phyloP scores from a whole-genome alignment of 140 eudicot species.

The Ambrosia hybrid region DNA sequence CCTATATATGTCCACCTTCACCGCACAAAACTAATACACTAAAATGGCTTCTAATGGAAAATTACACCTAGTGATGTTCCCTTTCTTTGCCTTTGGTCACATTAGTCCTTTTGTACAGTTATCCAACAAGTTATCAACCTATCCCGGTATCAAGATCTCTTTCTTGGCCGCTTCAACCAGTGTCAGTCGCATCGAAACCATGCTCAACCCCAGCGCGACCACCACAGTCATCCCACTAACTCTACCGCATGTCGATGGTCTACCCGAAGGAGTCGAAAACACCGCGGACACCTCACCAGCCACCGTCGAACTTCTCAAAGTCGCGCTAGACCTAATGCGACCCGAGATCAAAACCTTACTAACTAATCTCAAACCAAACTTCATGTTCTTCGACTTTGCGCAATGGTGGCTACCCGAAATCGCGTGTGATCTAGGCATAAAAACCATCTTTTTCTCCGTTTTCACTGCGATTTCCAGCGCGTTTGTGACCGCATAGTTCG shows the following conservation, averaged over 20 bases:
- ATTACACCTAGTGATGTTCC: constrained; percentile 62
- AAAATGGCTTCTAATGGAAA: background rate
- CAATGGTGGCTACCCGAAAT: constrained; percentile 57
- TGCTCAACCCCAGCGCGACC: constrained; percentile 35
- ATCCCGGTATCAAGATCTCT: constrained; percentile 41
- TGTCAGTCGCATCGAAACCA: constrained; percentile 29
- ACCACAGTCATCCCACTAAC: constrained; percentile 42
- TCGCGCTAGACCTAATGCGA: constrained; percentile 55
- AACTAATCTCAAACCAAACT: constrained; percentile 41
- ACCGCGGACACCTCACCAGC: constrained; percentile 40
- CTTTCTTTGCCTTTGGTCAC: constrained; percentile 64
- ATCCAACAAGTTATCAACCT: constrained; percentile 47
- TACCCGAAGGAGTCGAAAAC: constrained; percentile 47
- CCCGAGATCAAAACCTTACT: constrained; percentile 46
- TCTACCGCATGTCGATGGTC: constrained; percentile 52
- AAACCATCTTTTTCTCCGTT: constrained; percentile 39
- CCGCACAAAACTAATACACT: background rate
- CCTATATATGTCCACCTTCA: background rate
- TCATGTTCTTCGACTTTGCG: constrained; percentile 55
- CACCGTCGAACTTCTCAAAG: constrained; percentile 43
- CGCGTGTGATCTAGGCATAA: constrained; percentile 38
- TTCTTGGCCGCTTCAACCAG: constrained; percentile 46
- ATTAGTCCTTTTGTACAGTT: constrained; percentile 62
- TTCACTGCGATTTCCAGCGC: constrained; percentile 29
- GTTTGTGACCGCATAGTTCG: constrained; percentile 19